Base-by-base conservation (phyloP, 2,329 filamentous ascomycete genomes). In the Zasmidium angulare region DNA sequence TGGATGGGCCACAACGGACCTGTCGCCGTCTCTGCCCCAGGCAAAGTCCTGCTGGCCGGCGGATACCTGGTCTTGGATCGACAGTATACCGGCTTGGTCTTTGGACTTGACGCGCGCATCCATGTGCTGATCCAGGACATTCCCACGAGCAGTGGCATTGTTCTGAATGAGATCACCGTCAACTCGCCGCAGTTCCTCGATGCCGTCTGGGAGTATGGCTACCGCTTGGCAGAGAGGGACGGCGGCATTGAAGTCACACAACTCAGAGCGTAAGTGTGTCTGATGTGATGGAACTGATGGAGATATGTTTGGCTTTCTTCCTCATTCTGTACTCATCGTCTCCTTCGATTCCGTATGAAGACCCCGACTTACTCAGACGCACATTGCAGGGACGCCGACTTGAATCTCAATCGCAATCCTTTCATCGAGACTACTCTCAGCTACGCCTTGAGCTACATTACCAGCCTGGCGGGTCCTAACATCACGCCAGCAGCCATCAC, bases 31-130 rank as follows among this genome's bases (percentile, higher is more conserved):
- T 98, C 95, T 63, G 93, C 95, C 21, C 95, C 95, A 19, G 95
- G 95, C 68, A 99, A 99, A 80, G 95, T 99, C 61, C 85, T 99
- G 65, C 84, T 98, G 55, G 91, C 93, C 2, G 95, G 95, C 64
- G 95, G 95, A 62, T 99, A 98, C 77, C 86, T 98, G 49, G 93
- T 97, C 21, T 87, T 99, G 49, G 93, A 98, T 78, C 86, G 90
- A 62, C 81, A 84, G 62, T 92, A 97, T 76, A 95, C 89, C 2
- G 93, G 88, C 36, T 79, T 86, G 19, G 85, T 88, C 2, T 86
- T 87, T 68, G 85, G 84, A 29, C 80, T 88, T 53, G 81, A 87
- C 72, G 85, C 86, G 49, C 79, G 86, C 58, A 87, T 88, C 31
- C 85, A 88, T 71, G 82, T 85, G 47, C 73, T 82, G 62, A 81